Base-by-base conservation (phyloP, 371 early-diverging fungal species). In the Mucor lusitanicus region DNA sequence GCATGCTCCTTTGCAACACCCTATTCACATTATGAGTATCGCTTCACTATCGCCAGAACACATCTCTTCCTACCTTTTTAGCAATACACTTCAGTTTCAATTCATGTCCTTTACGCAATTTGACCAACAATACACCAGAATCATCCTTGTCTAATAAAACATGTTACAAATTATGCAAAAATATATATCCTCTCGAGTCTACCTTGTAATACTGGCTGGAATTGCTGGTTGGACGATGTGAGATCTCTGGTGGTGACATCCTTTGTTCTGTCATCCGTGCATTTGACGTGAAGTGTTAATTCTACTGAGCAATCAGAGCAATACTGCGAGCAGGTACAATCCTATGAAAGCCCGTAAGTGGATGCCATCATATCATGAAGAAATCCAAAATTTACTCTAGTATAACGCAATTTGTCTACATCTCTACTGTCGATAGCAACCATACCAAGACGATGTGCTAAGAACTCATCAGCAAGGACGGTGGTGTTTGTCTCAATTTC, bases 1-100 rank as follows among this genome's bases (percentile, higher is more conserved):
- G 99, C 94, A 81, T 99, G 99, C 67, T 96, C 97, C 77, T 99
- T 98, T 23, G 94, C 97, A 27, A 92, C 95, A 27, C 99, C 99
- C 85, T 91, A 82, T 12, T 35, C 37, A 23, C 11, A 46, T 21
- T n/a, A 9, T 58, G 39, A 13, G 44, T 80, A 80, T 75, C 72
- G 1, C 30, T 67, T 23, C 27, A 42, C 21, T 11, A 17, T 17
- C 13, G 15, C 53, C n/a, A 59, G 25, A 9, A 40, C 17, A 40
- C 0, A 40, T 17, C 27, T n/a, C 12, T 23, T 23, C 7, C 40
- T 74, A 85, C 87, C 80, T 95, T 95, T 71, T 93, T 93, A 13
- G 94, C 95, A 60, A 94, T 89, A 62, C 94, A 93, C 70, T 90
- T 91, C 33, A 99, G 76, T 59, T 92, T 91, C 48, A 99, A 61